Evolutionary conservation across 1,284 basidiomycete genomes (phyloP).

Genomic region (Fomitopsis schrenkii): DNA sequence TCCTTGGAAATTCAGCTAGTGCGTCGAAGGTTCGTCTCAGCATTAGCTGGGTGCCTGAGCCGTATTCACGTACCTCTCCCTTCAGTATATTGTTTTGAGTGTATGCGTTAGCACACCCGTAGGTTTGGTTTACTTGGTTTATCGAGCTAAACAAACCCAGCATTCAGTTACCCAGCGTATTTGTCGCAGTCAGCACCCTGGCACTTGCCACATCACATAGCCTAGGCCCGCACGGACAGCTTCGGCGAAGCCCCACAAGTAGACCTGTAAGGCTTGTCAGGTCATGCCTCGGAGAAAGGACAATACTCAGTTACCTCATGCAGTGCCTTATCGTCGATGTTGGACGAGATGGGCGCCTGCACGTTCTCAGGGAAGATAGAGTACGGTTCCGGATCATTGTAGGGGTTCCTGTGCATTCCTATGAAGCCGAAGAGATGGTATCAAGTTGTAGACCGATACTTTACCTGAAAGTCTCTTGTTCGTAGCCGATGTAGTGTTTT

Average conservation of each 20-base stretch:
- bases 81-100: constrained; percentile 68
- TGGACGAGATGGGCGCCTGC: neutral
- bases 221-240: neutral
- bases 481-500: neutral
- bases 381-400: neutral
- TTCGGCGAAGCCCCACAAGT: neutral
- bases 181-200: too few species aligned
- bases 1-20: constrained; percentile 48
- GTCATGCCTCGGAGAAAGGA: too few species aligned
- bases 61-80: constrained; percentile 50
- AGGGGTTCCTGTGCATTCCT: too few species aligned
- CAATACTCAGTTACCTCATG: neutral
- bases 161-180: too few species aligned
- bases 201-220: neutral
- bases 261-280: neutral
- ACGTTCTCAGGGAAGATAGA: neutral
- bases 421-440: neutral
- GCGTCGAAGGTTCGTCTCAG: too few species aligned
- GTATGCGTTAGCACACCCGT: constrained; percentile 65
- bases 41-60: too few species aligned
- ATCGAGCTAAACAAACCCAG: neutral
- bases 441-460: too few species aligned
- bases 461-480: neutral
- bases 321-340: neutral
- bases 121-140: constrained; percentile 56